These are phyloP conservation scores for Aspergillus thermomutatus DNA, from an alignment of 2,329 filamentous ascomycete species.

Conservation along the genomic window DNA sequence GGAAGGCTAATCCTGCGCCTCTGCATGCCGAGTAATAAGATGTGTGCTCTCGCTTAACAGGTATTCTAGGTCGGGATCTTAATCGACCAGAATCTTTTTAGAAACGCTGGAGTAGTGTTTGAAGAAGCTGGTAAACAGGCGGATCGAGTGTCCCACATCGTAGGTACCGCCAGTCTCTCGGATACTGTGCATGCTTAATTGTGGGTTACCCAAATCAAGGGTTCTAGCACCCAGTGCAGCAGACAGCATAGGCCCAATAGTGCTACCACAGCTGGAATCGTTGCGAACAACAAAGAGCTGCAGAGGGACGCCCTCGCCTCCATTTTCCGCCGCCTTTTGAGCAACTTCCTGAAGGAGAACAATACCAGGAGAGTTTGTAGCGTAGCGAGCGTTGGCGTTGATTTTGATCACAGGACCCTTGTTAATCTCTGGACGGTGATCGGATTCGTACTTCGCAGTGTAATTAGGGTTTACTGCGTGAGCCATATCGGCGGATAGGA, in stretches of 20 bases:
- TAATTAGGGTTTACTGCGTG: conserved; percentile 97
- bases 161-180: conserved; percentile 85
- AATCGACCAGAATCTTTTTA: conserved; percentile 80
- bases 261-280: conserved; percentile 90
- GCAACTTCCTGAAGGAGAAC: conserved; percentile 88
- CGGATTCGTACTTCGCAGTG: conserved; percentile 80
- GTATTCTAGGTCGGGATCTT: conserved; percentile 1
- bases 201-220: conserved; percentile 87
- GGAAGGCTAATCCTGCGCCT: background rate
- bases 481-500: conserved; percentile 96
- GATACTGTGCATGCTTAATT: conserved; percentile 96
- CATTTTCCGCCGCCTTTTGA: conserved; percentile 52
- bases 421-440: conserved; percentile 93
- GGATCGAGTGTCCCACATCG: conserved; percentile 82
- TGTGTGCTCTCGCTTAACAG: background rate
- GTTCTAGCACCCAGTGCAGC: conserved; percentile 83
- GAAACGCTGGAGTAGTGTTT: conserved; percentile 79
- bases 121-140: conserved; percentile 85
- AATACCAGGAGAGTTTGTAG: conserved; percentile 93
- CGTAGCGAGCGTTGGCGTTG: conserved; percentile 96
- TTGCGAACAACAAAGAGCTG: conserved; percentile 97
- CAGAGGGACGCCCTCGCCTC: conserved; percentile 71
- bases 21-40: background rate
- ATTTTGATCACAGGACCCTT: conserved; percentile 95
- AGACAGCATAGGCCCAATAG: conserved; percentile 94